Conservation (phyloP, 2,329 filamentous ascomycete species). For the Aspergillus pseudoterreus region DNA sequence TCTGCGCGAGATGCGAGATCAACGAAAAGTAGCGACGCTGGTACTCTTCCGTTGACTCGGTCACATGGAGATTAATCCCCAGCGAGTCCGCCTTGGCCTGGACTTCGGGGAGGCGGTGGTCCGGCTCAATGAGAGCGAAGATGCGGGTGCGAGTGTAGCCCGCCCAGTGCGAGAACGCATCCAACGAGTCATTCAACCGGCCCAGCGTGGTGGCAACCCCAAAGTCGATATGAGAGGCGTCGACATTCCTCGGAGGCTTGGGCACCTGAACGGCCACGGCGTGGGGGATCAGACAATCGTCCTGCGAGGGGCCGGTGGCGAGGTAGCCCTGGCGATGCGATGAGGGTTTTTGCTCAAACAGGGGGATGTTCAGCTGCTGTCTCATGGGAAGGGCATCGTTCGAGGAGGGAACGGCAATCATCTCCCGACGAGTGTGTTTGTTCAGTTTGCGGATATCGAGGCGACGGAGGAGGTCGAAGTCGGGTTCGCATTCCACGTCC, state of each 20-base stretch:
- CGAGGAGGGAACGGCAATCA: conserved; percentile 21
- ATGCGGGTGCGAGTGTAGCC: conserved; percentile 50
- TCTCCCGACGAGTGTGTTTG: conserved; percentile 29
- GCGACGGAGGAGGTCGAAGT: conserved; percentile 20
- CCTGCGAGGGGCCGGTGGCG: conserved; percentile 15
- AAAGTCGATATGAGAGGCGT: conserved; percentile 53
- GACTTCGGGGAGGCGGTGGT: conserved; percentile 25
- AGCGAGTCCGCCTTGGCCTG: conserved; percentile 33
- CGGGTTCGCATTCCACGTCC: conserved; percentile 25
- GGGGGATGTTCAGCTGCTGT: conserved; percentile 24
- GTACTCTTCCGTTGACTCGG: conserved; percentile 33
- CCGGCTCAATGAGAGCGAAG: conserved; percentile 50
- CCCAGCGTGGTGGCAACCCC: conserved; percentile 54
- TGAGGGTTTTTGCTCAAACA: conserved; percentile 17
- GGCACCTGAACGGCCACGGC: conserved; percentile 49
- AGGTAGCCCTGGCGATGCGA: conserved; percentile 1
- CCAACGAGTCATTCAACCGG: conserved; percentile 50
- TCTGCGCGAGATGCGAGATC: conserved; percentile 48
- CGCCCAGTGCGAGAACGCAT: conserved; percentile 56
- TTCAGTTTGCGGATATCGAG: conserved; percentile 25
- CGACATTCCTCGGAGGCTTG: conserved; percentile 38
- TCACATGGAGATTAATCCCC: conserved; percentile 42
- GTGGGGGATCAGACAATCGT: conserved; percentile 40
- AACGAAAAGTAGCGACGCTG: conserved; percentile 56
- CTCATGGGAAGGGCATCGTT: conserved; percentile 21